Conservation (phyloP, 129 eudicot genomes). For the Sambucus nigra region DNA sequence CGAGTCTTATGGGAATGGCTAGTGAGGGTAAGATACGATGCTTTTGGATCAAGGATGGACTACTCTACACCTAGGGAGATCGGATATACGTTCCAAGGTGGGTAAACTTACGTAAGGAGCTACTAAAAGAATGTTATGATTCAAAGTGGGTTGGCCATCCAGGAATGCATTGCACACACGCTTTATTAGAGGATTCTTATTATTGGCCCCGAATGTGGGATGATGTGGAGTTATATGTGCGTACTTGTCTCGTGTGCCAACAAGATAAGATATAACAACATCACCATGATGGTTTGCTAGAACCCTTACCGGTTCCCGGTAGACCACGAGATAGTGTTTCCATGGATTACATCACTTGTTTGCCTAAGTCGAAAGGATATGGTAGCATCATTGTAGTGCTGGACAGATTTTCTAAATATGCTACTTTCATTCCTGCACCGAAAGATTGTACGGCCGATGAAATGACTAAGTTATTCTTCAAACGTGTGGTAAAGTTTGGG, state of each 20-base stretch:
- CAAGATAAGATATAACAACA: conserved; percentile 11
- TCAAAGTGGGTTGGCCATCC: background rate
- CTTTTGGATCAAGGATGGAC: background rate
- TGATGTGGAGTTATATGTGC: conserved; percentile 6
- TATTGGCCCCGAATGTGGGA: conserved; percentile 12
- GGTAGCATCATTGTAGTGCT: conserved; percentile 7
- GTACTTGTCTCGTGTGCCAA: conserved; percentile 18
- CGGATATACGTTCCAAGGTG: conserved; percentile 4
- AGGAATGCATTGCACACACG: background rate
- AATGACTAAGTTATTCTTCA: no score
- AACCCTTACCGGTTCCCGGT: background rate
- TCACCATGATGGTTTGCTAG: background rate
- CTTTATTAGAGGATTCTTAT: background rate
- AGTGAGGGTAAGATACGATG: background rate
- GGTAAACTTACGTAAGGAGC: background rate
- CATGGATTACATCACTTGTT: conserved; percentile 6
- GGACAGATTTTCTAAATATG: background rate
- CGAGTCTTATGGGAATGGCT: background rate
- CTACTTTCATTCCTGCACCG: background rate
- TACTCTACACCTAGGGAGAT: conserved; percentile 1
- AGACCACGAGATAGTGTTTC: conserved; percentile 10
- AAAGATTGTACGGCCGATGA: background rate
- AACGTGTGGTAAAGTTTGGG: background rate
- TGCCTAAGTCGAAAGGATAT: background rate
- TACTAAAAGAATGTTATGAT: conserved; percentile 3